Conservation (phyloP, 805 yeast species). For the Metschnikowia sp. region DNA sequence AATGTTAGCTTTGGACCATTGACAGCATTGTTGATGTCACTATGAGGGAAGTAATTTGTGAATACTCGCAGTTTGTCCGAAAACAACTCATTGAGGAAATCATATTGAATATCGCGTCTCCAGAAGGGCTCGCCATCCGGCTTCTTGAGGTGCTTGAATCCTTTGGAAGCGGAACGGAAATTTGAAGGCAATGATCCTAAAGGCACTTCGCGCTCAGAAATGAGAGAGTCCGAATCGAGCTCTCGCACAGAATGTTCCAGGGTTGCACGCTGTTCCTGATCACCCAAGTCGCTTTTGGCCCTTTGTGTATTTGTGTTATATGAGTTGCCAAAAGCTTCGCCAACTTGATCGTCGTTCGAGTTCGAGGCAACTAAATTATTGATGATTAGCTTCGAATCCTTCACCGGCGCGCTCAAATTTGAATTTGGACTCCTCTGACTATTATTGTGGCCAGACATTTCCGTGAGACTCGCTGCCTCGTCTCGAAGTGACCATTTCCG, state of each 20-base stretch:
- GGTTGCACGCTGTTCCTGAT: neutral
- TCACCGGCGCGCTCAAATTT: neutral
- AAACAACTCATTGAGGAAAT: slow-evolving; percentile 64
- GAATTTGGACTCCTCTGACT: no score
- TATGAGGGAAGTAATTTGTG: slow-evolving; percentile 53
- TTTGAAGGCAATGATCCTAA: slow-evolving; percentile 9
- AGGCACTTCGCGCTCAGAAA: neutral
- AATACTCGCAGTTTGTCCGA: slow-evolving; percentile 63
- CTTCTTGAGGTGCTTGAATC: slow-evolving; percentile 70
- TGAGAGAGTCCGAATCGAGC: slow-evolving; percentile 1
- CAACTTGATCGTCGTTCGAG: neutral
- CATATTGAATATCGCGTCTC: slow-evolving; percentile 84
- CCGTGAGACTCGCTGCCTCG: no score
- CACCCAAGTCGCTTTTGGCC: neutral
- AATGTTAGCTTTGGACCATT: slow-evolving; percentile 59
- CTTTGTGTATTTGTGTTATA: neutral
- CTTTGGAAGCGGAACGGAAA: slow-evolving; percentile 18
- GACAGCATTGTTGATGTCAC: slow-evolving; percentile 34
- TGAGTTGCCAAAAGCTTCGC: neutral
- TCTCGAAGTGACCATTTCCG: no score
- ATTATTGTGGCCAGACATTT: no score
- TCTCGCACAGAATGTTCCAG: neutral
- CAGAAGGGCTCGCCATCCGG: slow-evolving; percentile 90
- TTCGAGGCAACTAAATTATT: slow-evolving; percentile 1
- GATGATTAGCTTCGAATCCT: slow-evolving; percentile 3